Evolutionary conservation across 495 filamentous ascomycete species (phyloP), one percentile per base, ranked within the genome.

Genomic region (Penicillium simplicissimum): DNA sequence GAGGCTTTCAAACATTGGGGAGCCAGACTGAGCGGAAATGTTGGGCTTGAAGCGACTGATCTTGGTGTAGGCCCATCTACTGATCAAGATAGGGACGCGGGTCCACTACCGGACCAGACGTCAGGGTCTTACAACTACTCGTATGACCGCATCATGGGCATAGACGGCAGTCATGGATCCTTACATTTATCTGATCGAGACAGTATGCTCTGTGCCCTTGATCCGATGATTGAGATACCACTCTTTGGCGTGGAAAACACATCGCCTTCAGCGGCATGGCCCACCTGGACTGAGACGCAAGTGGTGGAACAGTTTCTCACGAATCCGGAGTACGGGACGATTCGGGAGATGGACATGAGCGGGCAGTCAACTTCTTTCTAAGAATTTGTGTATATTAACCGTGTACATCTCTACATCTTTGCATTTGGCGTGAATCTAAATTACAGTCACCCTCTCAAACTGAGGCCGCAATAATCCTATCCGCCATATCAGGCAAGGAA

Each of bases 401-500:
- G 2, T 51, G 52, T 37, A 38, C 19, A 36, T 23, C 19, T 34
- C 33, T 34, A 17, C 35, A 25, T 11, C n/a, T 36, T 36, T 36
- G 19, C 33, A 53, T 33, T 17, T 33, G 48, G 8, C 8, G 5
- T 28, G 15, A 42, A 15, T 38, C 36, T 55, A 38, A 23, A 14
- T 40, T 31, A 51, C 15, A 51, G 9, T 17, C 9, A 31, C 23
- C 7, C 13, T 15, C 2, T 51, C 47, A 51, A 11, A 33, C 1
- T 5, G 68, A 65, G 13, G 69, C 66, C 2, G 62, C 61, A 10
- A 76, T 62, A 37, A 76, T 71, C 17, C 55, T 59, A 8, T 73
- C 69, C 2, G 74, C 72, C 72, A 74, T 67, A 11, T 63, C 64
- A 9, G 59, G 45, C 43, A 76, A 61, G 14, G 56, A 67, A 53